Conservation (phyloP, 2,329 filamentous ascomycete genomes). For the Ceratocystis harringtonii region DNA sequence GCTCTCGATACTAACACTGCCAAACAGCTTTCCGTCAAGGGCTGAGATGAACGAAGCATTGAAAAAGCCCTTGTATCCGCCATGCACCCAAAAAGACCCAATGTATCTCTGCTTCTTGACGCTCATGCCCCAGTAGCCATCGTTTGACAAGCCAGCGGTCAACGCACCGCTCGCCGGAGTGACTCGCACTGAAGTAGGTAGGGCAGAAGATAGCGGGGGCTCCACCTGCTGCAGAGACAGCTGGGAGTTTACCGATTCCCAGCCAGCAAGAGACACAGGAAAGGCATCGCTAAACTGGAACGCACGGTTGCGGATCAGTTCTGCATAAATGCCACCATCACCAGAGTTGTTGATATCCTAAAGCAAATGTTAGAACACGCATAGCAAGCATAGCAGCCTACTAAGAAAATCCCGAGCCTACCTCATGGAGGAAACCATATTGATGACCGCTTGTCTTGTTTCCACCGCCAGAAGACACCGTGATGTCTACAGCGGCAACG, state of each 20-base stretch:
- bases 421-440: slow-evolving; percentile 33
- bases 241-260: slow-evolving; percentile 30
- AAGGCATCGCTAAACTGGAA: slow-evolving; percentile 41
- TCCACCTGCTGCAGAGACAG: slow-evolving; percentile 34
- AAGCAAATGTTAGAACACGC: background rate
- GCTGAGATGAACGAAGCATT: slow-evolving; percentile 34
- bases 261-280: slow-evolving; percentile 32
- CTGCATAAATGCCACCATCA: slow-evolving; percentile 58
- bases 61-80: slow-evolving; percentile 32
- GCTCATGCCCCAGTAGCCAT: slow-evolving; percentile 43
- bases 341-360: slow-evolving; percentile 53
- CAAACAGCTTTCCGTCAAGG: slow-evolving; percentile 32
- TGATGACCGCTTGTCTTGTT: slow-evolving; percentile 32
- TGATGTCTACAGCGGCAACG: slow-evolving; percentile 25
- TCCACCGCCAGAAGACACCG: slow-evolving; percentile 26
- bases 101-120: slow-evolving; percentile 34
- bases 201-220: slow-evolving; percentile 35
- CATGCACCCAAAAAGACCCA: slow-evolving; percentile 39
- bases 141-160: slow-evolving; percentile 34
- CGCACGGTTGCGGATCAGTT: slow-evolving; percentile 54
- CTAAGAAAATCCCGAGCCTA: slow-evolving; percentile 16
- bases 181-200: slow-evolving; percentile 38
- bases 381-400: background rate
- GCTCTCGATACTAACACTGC: slow-evolving; percentile 32
- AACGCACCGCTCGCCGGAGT: slow-evolving; percentile 22